Percentiles rank a stretch among this genome's conserved stretches.
phyloP scores from a whole-genome alignment of 2,329 filamentous ascomycete species.

The Trichophyton mentagrophytes region DNA sequence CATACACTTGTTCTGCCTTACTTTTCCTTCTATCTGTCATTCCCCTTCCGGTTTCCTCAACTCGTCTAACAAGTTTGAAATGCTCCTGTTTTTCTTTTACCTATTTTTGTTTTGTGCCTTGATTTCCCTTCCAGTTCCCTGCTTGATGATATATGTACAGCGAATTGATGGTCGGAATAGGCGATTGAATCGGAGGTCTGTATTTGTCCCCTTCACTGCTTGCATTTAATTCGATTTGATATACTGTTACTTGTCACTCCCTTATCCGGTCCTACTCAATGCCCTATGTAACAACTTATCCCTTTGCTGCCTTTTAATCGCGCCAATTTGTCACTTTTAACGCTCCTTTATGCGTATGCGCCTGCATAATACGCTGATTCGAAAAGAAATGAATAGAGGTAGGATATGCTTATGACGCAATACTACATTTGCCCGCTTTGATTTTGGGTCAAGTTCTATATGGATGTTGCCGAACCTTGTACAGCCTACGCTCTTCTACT shows the following conservation, averaged over 20 bases:
- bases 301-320: background rate
- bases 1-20: background rate
- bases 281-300: background rate
- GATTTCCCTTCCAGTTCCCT: background rate
- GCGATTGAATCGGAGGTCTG: background rate
- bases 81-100: too few relatives aligned
- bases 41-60: background rate
- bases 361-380: background rate
- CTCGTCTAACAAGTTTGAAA: background rate
- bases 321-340: background rate
- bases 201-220: background rate
- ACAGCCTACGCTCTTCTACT: background rate
- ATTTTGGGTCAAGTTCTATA: background rate
- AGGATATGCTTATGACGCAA: background rate
- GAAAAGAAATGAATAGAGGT: background rate
- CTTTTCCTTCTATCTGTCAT: background rate
- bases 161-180: constrained; percentile 4
- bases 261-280: background rate
- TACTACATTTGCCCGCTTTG: background rate
- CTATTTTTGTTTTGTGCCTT: background rate
- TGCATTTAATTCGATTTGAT: background rate
- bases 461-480: background rate
- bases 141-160: constrained; percentile 2
- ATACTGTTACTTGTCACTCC: background rate
- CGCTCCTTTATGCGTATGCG: background rate